Evolutionary conservation across 768 basidiomycete genomes (phyloP).

Genomic region (Lepiota brunneoincarnata): DNA sequence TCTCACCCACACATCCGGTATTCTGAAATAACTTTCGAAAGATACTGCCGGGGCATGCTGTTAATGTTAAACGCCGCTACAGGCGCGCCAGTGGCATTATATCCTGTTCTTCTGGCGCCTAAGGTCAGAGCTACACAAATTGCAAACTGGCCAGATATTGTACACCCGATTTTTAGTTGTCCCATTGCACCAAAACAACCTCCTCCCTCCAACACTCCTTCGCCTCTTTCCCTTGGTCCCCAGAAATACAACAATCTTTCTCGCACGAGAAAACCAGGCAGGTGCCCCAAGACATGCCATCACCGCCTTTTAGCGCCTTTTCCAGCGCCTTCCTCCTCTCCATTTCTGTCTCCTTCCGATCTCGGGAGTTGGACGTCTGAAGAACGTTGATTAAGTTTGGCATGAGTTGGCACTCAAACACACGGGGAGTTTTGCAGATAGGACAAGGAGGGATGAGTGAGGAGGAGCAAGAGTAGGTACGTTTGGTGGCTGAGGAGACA

Average conservation of each 20-base stretch:
- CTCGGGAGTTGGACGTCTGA: conserved; percentile 24
- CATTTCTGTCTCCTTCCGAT: conserved; percentile 53
- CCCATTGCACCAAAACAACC: conserved; percentile 75
- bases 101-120: background rate
- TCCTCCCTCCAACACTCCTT: conserved; percentile 73
- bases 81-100: no score
- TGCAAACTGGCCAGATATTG: background rate
- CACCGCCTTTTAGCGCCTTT: conserved; percentile 45
- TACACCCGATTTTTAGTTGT: conserved; percentile 35
- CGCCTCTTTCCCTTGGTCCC: conserved; percentile 33
- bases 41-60: no score
- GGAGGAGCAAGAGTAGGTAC: conserved; percentile 48
- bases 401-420: conserved; percentile 95
- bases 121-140: background rate
- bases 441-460: conserved; percentile 57
- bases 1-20: no score
- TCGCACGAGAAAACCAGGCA: conserved; percentile 87
- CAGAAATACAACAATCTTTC: conserved; percentile 65
- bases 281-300: conserved; percentile 94
- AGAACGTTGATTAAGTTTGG: conserved; percentile 88
- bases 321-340: conserved; percentile 66
- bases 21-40: no score
- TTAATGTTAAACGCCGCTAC: no score
- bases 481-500: conserved; percentile 44
- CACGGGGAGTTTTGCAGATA: conserved; percentile 59